Evolutionary conservation across 2,329 filamentous ascomycete species (phyloP).

Genomic region (Knufia petricola): DNA sequence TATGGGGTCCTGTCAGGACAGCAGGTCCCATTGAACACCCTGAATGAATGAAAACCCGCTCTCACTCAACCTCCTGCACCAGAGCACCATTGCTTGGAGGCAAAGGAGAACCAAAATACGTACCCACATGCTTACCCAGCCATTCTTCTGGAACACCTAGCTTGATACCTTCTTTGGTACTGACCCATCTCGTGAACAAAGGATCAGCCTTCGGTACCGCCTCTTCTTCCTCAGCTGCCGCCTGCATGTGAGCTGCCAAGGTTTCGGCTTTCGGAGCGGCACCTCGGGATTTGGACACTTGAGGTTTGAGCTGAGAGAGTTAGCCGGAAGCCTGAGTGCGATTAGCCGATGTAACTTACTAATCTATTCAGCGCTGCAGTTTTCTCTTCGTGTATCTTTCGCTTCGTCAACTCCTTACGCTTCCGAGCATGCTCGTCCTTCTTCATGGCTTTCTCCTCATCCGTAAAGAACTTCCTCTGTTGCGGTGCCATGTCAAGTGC

Average conservation of each 20-base stretch:
- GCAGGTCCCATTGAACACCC: no score
- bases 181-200: conserved; percentile 38
- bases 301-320: conserved; percentile 45
- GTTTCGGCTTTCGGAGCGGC: conserved; percentile 39
- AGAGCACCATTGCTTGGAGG: conserved; percentile 12
- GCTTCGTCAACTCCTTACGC: conserved; percentile 64
- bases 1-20: background rate
- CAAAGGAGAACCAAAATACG: conserved; percentile 26
- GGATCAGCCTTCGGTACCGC: conserved; percentile 34
- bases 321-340: conserved; percentile 5
- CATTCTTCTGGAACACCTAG: conserved; percentile 40
- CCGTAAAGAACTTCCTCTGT: conserved; percentile 53
- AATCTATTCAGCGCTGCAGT: conserved; percentile 31
- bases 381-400: conserved; percentile 71
- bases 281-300: conserved; percentile 50
- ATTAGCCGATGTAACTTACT: conserved; percentile 7
- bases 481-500: conserved; percentile 44
- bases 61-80: conserved; percentile 21
- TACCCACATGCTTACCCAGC: conserved; percentile 35
- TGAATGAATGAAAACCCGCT: background rate
- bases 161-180: conserved; percentile 31
- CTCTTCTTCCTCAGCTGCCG: conserved; percentile 28
- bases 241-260: conserved; percentile 31
- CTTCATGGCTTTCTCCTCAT: conserved; percentile 63
- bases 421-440: conserved; percentile 64